Conservation (phyloP, 2,329 filamentous ascomycete species). For the Sporothrix brunneoviolacea region DNA sequence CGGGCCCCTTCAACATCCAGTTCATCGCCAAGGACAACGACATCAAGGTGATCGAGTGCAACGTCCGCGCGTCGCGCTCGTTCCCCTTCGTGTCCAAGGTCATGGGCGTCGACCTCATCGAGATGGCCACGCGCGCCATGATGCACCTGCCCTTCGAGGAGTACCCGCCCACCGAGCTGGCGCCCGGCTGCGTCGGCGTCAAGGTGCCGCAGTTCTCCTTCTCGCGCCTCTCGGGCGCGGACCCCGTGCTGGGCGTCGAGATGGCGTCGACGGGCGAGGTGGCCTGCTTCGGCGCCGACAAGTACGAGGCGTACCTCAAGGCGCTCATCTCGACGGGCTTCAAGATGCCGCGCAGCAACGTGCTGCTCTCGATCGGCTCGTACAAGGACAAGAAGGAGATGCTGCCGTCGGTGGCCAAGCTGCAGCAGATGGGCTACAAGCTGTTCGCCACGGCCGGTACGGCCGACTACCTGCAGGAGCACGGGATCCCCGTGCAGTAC, state of each 20-base stretch:
- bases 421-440: conserved; percentile 88
- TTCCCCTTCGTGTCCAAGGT: conserved; percentile 99
- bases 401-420: conserved; percentile 82
- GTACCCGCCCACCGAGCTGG: conserved; percentile 72
- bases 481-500: conserved; percentile 87
- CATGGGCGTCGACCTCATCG: conserved; percentile 94
- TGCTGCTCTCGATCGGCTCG: conserved; percentile 89
- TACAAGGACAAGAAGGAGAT: conserved; percentile 99
- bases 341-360: conserved; percentile 90
- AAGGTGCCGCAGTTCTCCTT: conserved; percentile 99
- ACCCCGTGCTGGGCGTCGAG: conserved; percentile 93
- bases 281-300: conserved; percentile 89
- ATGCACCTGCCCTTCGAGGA: conserved; percentile 74
- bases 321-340: conserved; percentile 93
- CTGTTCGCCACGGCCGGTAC: conserved; percentile 95
- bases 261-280: conserved; percentile 99
- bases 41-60: conserved; percentile 99
- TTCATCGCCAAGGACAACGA: conserved; percentile 99
- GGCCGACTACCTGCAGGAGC: conserved; percentile 90
- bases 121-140: conserved; percentile 98
- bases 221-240: conserved; percentile 90
- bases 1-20: conserved; percentile 96
- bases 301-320: conserved; percentile 97
- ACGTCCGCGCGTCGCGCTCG: conserved; percentile 89
- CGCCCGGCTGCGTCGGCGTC: conserved; percentile 81